These are phyloP conservation scores for Trypanosoma melophagium DNA, from an alignment of 208 protist species.

Conservation along the genomic window DNA sequence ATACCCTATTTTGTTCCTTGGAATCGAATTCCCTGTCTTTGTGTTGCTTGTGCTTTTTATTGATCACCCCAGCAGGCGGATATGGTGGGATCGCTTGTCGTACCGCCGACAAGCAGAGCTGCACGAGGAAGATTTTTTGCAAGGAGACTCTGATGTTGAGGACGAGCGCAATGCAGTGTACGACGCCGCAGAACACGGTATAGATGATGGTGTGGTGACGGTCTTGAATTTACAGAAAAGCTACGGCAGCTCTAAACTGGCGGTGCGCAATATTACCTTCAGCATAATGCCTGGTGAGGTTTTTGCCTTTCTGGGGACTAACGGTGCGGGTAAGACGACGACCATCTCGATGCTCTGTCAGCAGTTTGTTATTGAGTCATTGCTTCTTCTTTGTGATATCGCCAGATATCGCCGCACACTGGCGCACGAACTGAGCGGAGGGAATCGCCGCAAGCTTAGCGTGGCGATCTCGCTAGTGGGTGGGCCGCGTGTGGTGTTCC, in stretches of 20 bases:
- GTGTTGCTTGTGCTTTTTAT: slow-evolving; percentile 56
- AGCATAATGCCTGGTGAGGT: slow-evolving; percentile 65
- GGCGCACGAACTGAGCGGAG: slow-evolving; percentile 58
- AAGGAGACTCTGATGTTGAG: slow-evolving; percentile 27
- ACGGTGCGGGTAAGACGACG: slow-evolving; percentile 88
- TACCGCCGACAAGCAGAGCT: slow-evolving; percentile 20
- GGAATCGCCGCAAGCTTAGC: slow-evolving; percentile 84
- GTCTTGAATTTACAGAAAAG: slow-evolving; percentile 61
- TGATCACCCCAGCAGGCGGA: slow-evolving; percentile 52
- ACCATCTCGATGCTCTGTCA: slow-evolving; percentile 81
- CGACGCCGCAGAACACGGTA: not conserved
- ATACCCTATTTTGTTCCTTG: slow-evolving; percentile 65
- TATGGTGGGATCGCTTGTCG: slow-evolving; percentile 2
- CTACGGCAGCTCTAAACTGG: slow-evolving; percentile 68
- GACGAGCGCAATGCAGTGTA: slow-evolving; percentile 25
- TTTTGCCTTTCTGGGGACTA: slow-evolving; percentile 87
- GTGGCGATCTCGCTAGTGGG: slow-evolving; percentile 83
- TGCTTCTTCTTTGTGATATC: slow-evolving; percentile 48
- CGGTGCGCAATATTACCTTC: slow-evolving; percentile 68
- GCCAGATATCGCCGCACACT: slow-evolving; percentile 33
- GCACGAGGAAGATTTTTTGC: too few species aligned
- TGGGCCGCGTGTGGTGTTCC: slow-evolving; percentile 62
- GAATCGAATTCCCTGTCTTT: slow-evolving; percentile 52
- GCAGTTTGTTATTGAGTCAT: slow-evolving; percentile 47
- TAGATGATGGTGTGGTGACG: slow-evolving; percentile 41